A percentile compares a stretch with the other conserved stretches of the same genome.
These are phyloP conservation scores for Herpetomonas tarakana DNA, from an alignment of 208 protist species.

Conservation along the genomic window DNA sequence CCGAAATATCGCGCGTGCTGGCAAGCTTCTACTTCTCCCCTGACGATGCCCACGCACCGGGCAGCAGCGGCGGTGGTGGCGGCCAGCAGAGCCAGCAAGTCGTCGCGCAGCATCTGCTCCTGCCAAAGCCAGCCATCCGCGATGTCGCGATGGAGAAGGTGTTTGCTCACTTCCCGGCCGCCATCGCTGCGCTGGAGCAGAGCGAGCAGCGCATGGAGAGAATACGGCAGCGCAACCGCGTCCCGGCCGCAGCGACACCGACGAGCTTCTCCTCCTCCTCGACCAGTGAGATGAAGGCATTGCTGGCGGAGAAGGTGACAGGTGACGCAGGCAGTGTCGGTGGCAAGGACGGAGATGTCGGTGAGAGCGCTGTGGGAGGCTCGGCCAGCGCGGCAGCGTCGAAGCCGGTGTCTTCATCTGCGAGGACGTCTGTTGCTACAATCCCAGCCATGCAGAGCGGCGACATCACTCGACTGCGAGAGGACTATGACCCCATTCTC, in stretches of 20 bases:
- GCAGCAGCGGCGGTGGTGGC: slow-evolving; percentile 2
- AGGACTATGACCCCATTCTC: slow-evolving; percentile 82
- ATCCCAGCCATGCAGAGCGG: slow-evolving; percentile 61
- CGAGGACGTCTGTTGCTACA: neutral
- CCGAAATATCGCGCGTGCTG: slow-evolving; percentile 54
- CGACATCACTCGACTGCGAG: slow-evolving; percentile 66
- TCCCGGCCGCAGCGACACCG: neutral
- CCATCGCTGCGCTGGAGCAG: slow-evolving; percentile 50
- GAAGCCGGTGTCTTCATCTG: neutral
- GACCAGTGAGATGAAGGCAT: slow-evolving; percentile 2
- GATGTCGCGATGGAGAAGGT: slow-evolving; percentile 61
- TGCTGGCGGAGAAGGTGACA: neutral
- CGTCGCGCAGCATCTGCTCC: slow-evolving; percentile 69
- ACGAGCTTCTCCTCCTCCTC: slow-evolving; percentile 6
- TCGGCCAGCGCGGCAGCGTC: neutral
- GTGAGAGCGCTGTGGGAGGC: neutral
- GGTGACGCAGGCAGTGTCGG: neutral
- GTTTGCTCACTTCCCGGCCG: slow-evolving; percentile 65
- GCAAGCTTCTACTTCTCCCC: slow-evolving; percentile 58
- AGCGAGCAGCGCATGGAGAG: slow-evolving; percentile 46
- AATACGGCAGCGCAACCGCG: slow-evolving; percentile 32
- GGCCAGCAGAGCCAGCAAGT: slow-evolving; percentile 19
- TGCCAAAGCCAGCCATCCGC: slow-evolving; percentile 67
- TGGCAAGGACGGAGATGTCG: slow-evolving; percentile 1
- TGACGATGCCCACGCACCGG: slow-evolving; percentile 19